Conservation (phyloP, 352 stramenopile genomes). For the Plasmopara halstedii region DNA sequence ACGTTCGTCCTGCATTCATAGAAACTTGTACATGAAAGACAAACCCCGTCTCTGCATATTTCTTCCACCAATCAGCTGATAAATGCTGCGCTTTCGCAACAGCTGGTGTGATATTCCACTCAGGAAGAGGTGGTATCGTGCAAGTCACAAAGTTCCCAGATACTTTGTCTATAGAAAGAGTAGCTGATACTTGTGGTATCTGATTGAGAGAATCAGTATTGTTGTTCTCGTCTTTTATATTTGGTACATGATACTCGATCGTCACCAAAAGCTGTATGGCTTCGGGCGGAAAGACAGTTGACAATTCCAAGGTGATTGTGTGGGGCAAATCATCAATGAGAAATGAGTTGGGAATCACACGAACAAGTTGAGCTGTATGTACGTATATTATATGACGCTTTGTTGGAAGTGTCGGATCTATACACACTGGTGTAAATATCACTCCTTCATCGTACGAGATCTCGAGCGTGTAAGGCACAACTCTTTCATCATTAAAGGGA, state of each 20-base stretch:
- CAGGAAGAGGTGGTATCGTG: conserved; percentile 25
- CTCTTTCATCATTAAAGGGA: conserved; percentile 2
- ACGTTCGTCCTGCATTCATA: conserved; percentile 37
- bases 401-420: conserved; percentile 11
- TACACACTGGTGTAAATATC: conserved; percentile 31
- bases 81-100: conserved; percentile 4
- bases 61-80: conserved; percentile 30
- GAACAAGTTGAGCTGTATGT: conserved; percentile 33
- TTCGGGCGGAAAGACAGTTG: conserved; percentile 19
- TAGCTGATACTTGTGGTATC: conserved; percentile 5
- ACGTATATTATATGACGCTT: conserved; percentile 30
- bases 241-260: conserved; percentile 5
- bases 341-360: conserved; percentile 50
- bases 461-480: conserved; percentile 34
- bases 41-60: conserved; percentile 25
- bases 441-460: conserved; percentile 50
- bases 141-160: conserved; percentile 24
- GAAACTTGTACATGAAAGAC: conserved; percentile 31
- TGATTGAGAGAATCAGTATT: not conserved
- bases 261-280: conserved; percentile 12
- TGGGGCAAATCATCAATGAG: conserved; percentile 27
- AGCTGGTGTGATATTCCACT: conserved; percentile 26
- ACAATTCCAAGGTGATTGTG: conserved; percentile 31
- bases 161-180: conserved; percentile 22
- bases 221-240: not conserved